These are phyloP conservation scores for Saccharomyces hybrid DNA, from an alignment of 1,139 yeast species.

Conservation along the genomic window DNA sequence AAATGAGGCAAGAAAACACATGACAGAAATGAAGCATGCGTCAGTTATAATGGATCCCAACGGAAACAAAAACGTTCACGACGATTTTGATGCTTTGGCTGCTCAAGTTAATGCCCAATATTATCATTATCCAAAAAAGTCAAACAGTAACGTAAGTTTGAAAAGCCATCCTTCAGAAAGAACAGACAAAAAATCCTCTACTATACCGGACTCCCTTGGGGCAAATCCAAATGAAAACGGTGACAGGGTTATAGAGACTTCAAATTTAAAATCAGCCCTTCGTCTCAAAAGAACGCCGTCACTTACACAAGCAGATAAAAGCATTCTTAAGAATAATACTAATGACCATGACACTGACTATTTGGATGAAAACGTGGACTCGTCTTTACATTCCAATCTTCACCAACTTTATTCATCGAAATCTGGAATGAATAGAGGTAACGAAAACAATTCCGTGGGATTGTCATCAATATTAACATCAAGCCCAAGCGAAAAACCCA, in stretches of 20 bases:
- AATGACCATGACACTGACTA: background rate
- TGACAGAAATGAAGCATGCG: constrained; percentile 22
- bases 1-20: constrained; percentile 31
- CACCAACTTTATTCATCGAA: background rate
- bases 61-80: constrained; percentile 21
- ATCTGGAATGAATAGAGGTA: background rate
- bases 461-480: constrained; percentile 14
- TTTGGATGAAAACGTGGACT: background rate
- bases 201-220: background rate
- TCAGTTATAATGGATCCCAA: constrained; percentile 23
- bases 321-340: background rate
- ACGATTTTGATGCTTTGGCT: constrained; percentile 51
- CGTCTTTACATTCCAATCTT: background rate
- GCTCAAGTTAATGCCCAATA: constrained; percentile 56
- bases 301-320: background rate
- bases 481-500: constrained; percentile 10
- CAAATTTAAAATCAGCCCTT: background rate
- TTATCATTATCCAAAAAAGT: constrained; percentile 9
- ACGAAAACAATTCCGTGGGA: background rate
- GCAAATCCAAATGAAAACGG: background rate
- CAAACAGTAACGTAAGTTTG: background rate
- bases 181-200: background rate
- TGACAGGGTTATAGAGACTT: background rate
- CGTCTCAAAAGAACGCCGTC: background rate
- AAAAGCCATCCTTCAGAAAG: background rate